phyloP scores from a whole-genome alignment of 2,329 filamentous ascomycete species.

The Aspergillus oerlinghausenensis region DNA sequence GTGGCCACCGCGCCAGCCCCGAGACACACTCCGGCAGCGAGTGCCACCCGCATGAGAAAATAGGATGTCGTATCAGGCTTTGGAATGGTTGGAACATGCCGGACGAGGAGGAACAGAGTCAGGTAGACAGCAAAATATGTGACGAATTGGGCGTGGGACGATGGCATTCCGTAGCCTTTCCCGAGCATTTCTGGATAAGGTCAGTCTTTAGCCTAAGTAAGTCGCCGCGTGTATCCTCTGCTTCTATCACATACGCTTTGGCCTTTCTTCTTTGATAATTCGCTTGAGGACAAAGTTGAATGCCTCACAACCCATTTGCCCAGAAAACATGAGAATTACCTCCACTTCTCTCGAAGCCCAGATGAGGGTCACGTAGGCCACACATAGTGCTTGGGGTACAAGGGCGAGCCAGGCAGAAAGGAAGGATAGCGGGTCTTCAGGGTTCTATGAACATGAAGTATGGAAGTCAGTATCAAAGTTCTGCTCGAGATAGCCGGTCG shows the following conservation, averaged over 20 bases:
- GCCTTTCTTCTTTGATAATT: constrained; percentile 86
- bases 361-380: constrained; percentile 84
- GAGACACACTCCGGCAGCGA: constrained; percentile 55
- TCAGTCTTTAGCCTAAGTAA: background rate
- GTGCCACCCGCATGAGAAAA: constrained; percentile 52
- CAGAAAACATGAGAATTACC: constrained; percentile 81
- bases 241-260: constrained; percentile 56
- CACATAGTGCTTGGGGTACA: constrained; percentile 82
- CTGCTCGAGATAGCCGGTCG: background rate
- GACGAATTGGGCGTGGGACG: constrained; percentile 91
- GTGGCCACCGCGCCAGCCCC: constrained; percentile 67
- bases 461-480: constrained; percentile 1
- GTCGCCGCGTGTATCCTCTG: background rate
- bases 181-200: constrained; percentile 59
- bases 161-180: constrained; percentile 97
- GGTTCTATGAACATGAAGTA: constrained; percentile 59
- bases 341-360: constrained; percentile 90
- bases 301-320: constrained; percentile 86
- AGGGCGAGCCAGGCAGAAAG: constrained; percentile 91
- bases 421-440: constrained; percentile 76
- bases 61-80: constrained; percentile 40
- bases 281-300: constrained; percentile 88
- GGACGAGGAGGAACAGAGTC: constrained; percentile 74
- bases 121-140: constrained; percentile 85
- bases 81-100: constrained; percentile 59